These are phyloP conservation scores for Eutrema heterophyllum DNA, from an alignment of 345 rosid genomes.

Conservation along the genomic window DNA sequence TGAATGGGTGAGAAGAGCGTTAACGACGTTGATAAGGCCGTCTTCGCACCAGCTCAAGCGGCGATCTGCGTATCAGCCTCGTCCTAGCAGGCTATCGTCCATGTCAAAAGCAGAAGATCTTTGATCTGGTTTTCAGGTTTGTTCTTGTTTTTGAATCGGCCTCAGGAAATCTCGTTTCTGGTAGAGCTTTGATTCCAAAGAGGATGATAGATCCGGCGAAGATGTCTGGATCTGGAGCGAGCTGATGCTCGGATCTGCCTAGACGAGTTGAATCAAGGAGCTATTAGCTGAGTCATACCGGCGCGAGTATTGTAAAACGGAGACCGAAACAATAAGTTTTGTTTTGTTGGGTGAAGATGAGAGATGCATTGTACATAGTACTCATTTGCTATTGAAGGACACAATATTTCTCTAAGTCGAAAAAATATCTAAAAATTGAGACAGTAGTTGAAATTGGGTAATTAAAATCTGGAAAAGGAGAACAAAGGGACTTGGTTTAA, in stretches of 20 bases:
- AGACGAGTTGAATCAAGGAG: not conserved
- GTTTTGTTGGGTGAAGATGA: constrained; percentile 31
- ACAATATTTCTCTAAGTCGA: constrained; percentile 22
- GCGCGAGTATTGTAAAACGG: constrained; percentile 27
- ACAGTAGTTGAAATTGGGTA: not conserved
- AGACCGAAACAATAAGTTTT: constrained; percentile 18
- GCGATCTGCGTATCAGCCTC: constrained; percentile 52
- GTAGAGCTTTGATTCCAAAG: constrained; percentile 16
- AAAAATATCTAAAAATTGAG: not conserved
- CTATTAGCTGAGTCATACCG: constrained; percentile 16
- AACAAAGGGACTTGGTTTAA: not conserved
- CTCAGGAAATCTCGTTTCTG: constrained; percentile 9
- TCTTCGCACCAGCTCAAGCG: constrained; percentile 82
- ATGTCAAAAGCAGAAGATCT: constrained; percentile 49
- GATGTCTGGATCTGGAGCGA: not conserved
- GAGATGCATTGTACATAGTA: constrained; percentile 44
- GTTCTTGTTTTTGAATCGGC: constrained; percentile 21
- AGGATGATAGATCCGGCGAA: constrained; percentile 9
- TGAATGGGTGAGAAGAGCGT: constrained; percentile 79
- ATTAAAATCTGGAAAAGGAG: not conserved
- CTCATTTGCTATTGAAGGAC: constrained; percentile 41
- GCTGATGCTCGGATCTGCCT: not conserved
- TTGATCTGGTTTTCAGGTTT: constrained; percentile 31
- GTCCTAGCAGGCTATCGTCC: constrained; percentile 69
- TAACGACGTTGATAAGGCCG: constrained; percentile 79